Base-by-base conservation (phyloP, 106 monocot genomes). In the Allium sativum region DNA sequence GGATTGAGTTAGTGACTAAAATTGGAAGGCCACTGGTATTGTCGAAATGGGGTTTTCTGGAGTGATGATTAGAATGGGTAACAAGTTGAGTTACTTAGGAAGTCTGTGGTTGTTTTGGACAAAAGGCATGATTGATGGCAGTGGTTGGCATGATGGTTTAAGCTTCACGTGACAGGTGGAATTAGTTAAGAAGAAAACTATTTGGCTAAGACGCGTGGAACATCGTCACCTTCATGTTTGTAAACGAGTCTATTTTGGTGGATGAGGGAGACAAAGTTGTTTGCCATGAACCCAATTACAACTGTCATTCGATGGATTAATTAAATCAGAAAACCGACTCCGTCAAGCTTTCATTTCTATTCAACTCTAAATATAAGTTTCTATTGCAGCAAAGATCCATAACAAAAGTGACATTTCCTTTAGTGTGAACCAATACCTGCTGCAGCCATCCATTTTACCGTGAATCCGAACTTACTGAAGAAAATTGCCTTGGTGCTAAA, bases 261-360 rank as follows among this genome's bases (percentile, higher is more conserved):
- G 87, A 96, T 78, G 96, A 90, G 62, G 70, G 91, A 47, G 96
- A 96, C 70, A 59, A 65, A 61, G 87, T 91, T 73, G 79, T 91
- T 60, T 90, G 96, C 8, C 96, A 96, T 78, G 84, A 96, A 31
- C 87, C 96, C 17, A 96, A 96, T 55, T 96, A 96, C 72, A 91
- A 91, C 52, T 96, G 93, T 55, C 93, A 93, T 80, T 71, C 89
- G 53, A 83, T 82, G 93, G 82, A 89, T 89, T 80, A 40, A 93
- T 93, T 54, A 82, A 89, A 50, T 70, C 85, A 42, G 78, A 65
- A 20, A 85, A 93, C 72, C 42, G 74, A 70, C 85, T 93, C 13
- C 93, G 89, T 51, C 85, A 89, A 69, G 93, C 93, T 69, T 93
- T 93, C 51, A 93, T 89, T 93, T 52, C 79, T 93, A 55, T 93